A percentile compares a stretch with the other conserved stretches of the same genome.
Conservation (phyloP, 768 basidiomycete species). For the Lactarius hatsudake region DNA sequence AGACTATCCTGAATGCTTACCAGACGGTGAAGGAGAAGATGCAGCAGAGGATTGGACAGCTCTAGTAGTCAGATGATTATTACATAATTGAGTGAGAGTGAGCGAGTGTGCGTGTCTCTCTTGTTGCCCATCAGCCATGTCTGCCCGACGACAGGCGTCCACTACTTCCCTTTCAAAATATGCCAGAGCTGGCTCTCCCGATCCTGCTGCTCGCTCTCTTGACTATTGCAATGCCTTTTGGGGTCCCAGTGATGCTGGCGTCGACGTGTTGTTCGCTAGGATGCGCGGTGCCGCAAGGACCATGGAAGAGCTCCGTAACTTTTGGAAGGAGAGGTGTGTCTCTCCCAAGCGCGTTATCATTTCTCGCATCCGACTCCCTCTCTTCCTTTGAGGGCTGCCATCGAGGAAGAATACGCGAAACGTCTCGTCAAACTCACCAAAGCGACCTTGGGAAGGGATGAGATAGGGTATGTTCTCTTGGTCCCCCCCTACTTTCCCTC, state of each 20-base stretch:
- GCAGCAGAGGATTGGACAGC: constrained; percentile 76
- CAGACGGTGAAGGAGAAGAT: constrained; percentile 84
- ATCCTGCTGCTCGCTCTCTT: constrained; percentile 47
- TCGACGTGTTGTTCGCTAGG: constrained; percentile 85
- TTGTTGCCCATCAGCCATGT: constrained; percentile 42
- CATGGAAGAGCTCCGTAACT: constrained; percentile 81
- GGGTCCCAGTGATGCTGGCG: constrained; percentile 83
- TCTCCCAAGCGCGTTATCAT: constrained; percentile 4
- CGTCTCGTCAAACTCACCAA: constrained; percentile 78
- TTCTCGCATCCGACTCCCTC: not conserved
- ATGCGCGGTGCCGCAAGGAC: constrained; percentile 85
- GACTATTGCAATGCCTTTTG: constrained; percentile 99
- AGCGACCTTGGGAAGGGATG: constrained; percentile 74
- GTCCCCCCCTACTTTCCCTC: not conserved
- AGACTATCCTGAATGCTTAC: constrained; percentile 91
- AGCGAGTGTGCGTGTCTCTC: not conserved
- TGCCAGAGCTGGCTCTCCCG: constrained; percentile 56
- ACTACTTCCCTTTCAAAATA: constrained; percentile 76
- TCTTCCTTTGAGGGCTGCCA: constrained; percentile 58
- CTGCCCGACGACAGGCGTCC: constrained; percentile 76
- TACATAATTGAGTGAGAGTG: not conserved
- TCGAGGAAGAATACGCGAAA: constrained; percentile 96
- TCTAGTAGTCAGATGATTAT: constrained; percentile 42
- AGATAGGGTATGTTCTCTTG: constrained; percentile 71
- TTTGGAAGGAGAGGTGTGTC: constrained; percentile 92